Conservation (phyloP, 2,329 filamentous ascomycete species). For the Colletotrichum horii region DNA sequence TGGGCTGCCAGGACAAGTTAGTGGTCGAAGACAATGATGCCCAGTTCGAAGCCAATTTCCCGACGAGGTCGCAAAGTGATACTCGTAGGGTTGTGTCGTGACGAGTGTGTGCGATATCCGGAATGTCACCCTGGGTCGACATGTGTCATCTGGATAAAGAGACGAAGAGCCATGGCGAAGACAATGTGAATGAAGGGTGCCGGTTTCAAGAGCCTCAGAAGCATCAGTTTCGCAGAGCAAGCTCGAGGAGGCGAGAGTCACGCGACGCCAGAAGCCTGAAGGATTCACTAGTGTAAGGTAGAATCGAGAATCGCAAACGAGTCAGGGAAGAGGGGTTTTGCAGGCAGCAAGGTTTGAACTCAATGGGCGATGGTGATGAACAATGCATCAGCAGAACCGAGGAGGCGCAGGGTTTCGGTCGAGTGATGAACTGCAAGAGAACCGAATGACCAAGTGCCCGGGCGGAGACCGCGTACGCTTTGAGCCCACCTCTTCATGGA, state of each 20-base stretch:
- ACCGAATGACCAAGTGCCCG: neutral
- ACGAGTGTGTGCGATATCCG: neutral
- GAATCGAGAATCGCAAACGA: neutral
- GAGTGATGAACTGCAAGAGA: neutral
- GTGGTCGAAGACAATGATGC: neutral
- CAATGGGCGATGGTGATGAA: neutral
- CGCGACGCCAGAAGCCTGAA: neutral
- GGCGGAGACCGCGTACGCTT: neutral
- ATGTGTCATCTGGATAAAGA: conserved; percentile 3
- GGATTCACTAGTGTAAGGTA: neutral
- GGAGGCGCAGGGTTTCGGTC: conserved; percentile 15
- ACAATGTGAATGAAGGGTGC: neutral
- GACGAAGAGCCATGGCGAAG: neutral
- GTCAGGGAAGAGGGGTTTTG: neutral
- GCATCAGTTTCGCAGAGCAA: neutral
- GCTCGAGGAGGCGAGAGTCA: neutral
- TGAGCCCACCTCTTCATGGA: neutral
- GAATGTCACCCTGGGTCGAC: neutral
- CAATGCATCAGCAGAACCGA: neutral
- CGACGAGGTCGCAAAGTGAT: neutral
- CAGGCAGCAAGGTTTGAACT: neutral
- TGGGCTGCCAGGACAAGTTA: neutral
- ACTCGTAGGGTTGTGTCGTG: neutral
- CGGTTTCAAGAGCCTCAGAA: neutral
- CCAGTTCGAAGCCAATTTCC: neutral